Evolutionary conservation across 371 early-diverging fungal species (phyloP).

Genomic region (Mucor irregularis): DNA sequence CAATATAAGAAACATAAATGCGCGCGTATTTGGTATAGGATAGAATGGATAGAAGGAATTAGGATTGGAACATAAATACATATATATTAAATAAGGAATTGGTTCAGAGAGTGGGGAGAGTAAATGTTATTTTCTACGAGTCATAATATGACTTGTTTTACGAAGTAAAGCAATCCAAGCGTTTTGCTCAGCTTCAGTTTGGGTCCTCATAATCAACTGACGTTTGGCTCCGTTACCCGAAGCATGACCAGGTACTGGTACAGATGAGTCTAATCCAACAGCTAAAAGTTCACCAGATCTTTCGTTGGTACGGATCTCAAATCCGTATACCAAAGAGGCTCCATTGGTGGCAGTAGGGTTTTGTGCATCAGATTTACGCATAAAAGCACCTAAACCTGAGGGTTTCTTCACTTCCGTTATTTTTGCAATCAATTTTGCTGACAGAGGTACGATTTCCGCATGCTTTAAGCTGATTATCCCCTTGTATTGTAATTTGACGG

Average conservation of each 20-base stretch:
- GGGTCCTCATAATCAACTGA: slow-evolving; percentile 11
- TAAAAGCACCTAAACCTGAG: slow-evolving; percentile 5
- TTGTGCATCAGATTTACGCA: slow-evolving; percentile 8
- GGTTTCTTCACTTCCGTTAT: slow-evolving; percentile 10
- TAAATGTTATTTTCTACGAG: slow-evolving; percentile 1
- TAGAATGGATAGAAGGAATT: no score
- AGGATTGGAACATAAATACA: no score
- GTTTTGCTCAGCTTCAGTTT: slow-evolving; percentile 24
- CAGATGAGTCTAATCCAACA: neutral
- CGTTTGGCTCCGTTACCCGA: slow-evolving; percentile 4
- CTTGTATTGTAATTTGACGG: slow-evolving; percentile 13
- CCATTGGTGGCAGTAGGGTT: neutral
- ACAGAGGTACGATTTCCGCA: slow-evolving; percentile 14
- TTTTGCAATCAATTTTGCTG: slow-evolving; percentile 7
- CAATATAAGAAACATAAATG: no score
- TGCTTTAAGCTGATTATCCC: slow-evolving; percentile 14
- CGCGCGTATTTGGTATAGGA: no score
- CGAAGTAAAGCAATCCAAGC: slow-evolving; percentile 19
- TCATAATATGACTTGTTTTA: neutral
- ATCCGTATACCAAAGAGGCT: slow-evolving; percentile 13
- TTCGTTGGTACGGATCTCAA: slow-evolving; percentile 10
- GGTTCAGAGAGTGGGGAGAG: neutral
- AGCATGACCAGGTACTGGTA: slow-evolving; percentile 5
- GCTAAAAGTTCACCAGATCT: neutral
- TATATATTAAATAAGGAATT: neutral